phyloP scores from a whole-genome alignment of 257 asterid species.

The Cruciata laevipes region DNA sequence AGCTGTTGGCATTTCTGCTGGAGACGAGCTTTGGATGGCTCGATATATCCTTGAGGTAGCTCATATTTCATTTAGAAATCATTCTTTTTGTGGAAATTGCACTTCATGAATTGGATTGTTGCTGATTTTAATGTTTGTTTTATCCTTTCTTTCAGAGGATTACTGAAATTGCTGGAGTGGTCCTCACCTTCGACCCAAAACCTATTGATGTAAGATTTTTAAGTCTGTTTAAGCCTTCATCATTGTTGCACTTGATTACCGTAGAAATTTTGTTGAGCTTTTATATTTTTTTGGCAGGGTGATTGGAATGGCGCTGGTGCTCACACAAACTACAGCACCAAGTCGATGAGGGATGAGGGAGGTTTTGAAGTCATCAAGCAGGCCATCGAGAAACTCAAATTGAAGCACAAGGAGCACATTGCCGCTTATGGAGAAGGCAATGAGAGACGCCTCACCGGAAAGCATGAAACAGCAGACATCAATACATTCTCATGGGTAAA shows the following conservation, averaged over 20 bases:
- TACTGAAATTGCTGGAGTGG: slow-evolving; percentile 70
- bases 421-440: slow-evolving; percentile 36
- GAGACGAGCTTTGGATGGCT: slow-evolving; percentile 71
- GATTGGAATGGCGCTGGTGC: slow-evolving; percentile 64
- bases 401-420: slow-evolving; percentile 36
- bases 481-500: slow-evolving; percentile 31
- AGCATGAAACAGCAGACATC: slow-evolving; percentile 35
- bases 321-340: slow-evolving; percentile 44
- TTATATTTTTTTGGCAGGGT: slow-evolving; percentile 24
- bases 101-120: background rate
- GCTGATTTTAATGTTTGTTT: background rate
- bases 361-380: slow-evolving; percentile 24
- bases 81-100: background rate
- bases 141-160: slow-evolving; percentile 52
- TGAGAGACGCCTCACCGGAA: slow-evolving; percentile 33
- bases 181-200: slow-evolving; percentile 66
- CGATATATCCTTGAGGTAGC: slow-evolving; percentile 78
- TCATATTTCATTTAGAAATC: background rate
- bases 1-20: slow-evolving; percentile 69
- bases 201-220: slow-evolving; percentile 46
- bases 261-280: background rate
- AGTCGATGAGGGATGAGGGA: slow-evolving; percentile 31
- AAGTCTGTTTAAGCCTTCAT: background rate
- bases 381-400: slow-evolving; percentile 22
- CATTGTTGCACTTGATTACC: background rate